These are phyloP conservation scores for Stentor coeruleus DNA, from an alignment of 73 alveolate genomes.

Conservation along the genomic window DNA sequence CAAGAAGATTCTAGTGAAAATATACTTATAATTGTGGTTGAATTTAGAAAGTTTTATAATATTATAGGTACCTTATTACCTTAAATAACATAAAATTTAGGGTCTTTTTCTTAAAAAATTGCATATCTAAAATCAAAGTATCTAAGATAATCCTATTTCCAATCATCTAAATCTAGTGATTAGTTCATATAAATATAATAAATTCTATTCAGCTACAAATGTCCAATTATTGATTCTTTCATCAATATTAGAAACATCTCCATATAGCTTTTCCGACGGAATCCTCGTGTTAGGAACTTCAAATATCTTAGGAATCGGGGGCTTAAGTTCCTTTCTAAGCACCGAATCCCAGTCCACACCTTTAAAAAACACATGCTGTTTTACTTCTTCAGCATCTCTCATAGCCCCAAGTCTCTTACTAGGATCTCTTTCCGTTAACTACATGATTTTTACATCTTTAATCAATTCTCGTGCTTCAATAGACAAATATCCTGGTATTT, in stretches of 20 bases:
- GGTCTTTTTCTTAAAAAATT: no score
- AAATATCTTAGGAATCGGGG: slow-evolving; percentile 32
- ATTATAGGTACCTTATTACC: no score
- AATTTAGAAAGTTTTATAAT: no score
- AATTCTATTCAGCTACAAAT: neutral
- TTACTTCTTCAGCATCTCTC: slow-evolving; percentile 80
- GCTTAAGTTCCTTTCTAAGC: slow-evolving; percentile 45
- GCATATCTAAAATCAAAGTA: no score
- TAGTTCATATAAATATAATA: no score
- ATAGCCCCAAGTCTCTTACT: slow-evolving; percentile 82
- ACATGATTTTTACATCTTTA: neutral
- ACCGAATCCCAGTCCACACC: slow-evolving; percentile 91
- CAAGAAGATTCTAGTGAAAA: no score
- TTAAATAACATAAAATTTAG: no score
- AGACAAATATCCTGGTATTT: slow-evolving; percentile 74
- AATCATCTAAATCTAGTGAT: no score
- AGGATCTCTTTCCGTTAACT: slow-evolving; percentile 82
- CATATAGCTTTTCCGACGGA: neutral
- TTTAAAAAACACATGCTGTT: slow-evolving; percentile 82
- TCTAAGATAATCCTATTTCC: no score
- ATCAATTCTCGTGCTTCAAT: slow-evolving; percentile 54
- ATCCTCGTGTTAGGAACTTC: neutral
- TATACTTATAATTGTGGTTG: no score
- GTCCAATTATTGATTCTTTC: neutral
- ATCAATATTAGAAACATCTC: neutral